phyloP scores from a whole-genome alignment of 1,139 yeast species.

The Trichomonascaceae sp. region DNA sequence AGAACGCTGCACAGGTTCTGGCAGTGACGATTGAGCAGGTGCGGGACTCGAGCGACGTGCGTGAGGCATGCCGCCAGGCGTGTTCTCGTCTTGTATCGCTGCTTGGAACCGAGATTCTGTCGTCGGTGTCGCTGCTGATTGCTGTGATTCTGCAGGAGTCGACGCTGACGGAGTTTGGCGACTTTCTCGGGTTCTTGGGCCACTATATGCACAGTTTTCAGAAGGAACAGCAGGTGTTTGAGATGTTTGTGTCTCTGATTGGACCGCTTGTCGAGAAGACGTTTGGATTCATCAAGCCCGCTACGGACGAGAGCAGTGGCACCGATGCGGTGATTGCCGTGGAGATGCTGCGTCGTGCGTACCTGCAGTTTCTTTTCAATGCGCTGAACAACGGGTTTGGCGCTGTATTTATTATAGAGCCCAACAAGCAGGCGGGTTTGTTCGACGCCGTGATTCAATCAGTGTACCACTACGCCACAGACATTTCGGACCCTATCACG shows the following conservation, averaged over 20 bases:
- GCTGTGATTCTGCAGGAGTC: conserved; percentile 59
- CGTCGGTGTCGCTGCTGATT: conserved; percentile 59
- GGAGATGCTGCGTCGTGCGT: conserved; percentile 48
- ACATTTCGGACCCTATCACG: conserved; percentile 37
- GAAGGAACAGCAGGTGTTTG: conserved; percentile 53
- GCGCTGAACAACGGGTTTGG: conserved; percentile 68
- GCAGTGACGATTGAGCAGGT: conserved; percentile 71
- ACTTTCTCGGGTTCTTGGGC: conserved; percentile 74
- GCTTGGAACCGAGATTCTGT: conserved; percentile 40
- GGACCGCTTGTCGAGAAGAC: conserved; percentile 62
- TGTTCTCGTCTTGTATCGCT: conserved; percentile 79
- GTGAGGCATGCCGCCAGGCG: conserved; percentile 80
- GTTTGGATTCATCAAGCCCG: conserved; percentile 39
- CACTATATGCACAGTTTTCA: conserved; percentile 75
- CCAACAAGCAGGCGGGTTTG: conserved; percentile 37
- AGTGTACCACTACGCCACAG: conserved; percentile 53
- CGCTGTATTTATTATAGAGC: conserved; percentile 55
- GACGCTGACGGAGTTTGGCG: conserved; percentile 55
- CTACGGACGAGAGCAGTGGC: conserved; percentile 18
- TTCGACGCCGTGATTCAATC: conserved; percentile 54
- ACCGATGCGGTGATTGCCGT: conserved; percentile 30
- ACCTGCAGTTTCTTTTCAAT: conserved; percentile 54
- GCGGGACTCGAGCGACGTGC: conserved; percentile 49
- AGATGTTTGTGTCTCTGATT: conserved; percentile 57
- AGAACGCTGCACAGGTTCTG: conserved; percentile 70